Percentiles rank a stretch among this genome's conserved stretches.
Conservation (phyloP, 306 rosid species). For the Lathyrus aphaca region DNA sequence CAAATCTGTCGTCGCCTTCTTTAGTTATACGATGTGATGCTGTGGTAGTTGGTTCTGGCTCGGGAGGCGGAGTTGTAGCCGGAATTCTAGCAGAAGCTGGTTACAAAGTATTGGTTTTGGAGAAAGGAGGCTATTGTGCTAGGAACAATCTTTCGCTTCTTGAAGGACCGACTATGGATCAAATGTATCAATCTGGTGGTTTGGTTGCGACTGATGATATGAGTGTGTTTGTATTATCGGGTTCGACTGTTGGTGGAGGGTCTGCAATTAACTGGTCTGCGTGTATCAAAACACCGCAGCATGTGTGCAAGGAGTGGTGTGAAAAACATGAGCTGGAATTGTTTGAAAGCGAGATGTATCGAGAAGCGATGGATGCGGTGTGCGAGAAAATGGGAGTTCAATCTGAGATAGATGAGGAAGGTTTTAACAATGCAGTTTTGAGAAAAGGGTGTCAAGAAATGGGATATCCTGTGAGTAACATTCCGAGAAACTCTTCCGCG, state of each 20-base stretch:
- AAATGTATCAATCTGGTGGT: conserved; percentile 69
- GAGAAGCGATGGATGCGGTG: conserved; percentile 68
- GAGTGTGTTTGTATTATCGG: conserved; percentile 59
- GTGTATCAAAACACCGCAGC: conserved; percentile 61
- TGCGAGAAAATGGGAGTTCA: conserved; percentile 77
- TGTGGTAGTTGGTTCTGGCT: conserved; percentile 81
- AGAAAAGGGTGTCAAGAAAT: conserved; percentile 78
- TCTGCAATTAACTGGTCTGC: conserved; percentile 84
- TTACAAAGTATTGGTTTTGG: conserved; percentile 74
- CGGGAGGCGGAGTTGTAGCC: conserved; percentile 78
- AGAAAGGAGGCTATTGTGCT: conserved; percentile 73
- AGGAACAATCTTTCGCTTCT: conserved; percentile 80
- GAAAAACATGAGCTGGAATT: conserved; percentile 49
- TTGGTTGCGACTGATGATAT: conserved; percentile 66
- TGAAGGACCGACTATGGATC: conserved; percentile 73
- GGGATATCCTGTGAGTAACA: conserved; percentile 63
- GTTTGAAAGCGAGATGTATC: conserved; percentile 65
- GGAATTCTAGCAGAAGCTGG: conserved; percentile 79
- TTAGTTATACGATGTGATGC: conserved; percentile 69
- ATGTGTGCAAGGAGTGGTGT: conserved; percentile 72
- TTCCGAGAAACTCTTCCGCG: conserved; percentile 68
- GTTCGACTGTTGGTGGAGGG: conserved; percentile 89
- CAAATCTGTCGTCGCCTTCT: conserved; percentile 50
- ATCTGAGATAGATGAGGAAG: conserved; percentile 62
- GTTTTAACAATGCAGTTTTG: conserved; percentile 71